These are phyloP conservation scores for Termitomyces sp. DNA, from an alignment of 768 basidiomycete species.

Conservation along the genomic window DNA sequence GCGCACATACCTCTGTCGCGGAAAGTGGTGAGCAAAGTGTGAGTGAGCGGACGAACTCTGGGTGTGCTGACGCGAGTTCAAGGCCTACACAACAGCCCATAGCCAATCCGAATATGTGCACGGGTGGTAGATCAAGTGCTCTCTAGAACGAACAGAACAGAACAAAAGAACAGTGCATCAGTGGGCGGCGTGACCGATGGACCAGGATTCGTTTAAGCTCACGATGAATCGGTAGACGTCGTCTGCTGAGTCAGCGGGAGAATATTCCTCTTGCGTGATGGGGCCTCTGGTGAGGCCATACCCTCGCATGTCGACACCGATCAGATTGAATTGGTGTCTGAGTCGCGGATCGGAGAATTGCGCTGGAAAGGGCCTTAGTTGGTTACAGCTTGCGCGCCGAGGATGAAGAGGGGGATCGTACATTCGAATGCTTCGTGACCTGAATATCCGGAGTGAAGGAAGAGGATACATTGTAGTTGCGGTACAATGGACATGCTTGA, in stretches of 20 bases:
- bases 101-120: conserved; percentile 22
- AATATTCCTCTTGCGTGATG: conserved; percentile 13
- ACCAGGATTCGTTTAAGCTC: neutral
- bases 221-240: conserved; percentile 23
- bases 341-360: conserved; percentile 21
- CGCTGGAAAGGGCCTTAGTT: conserved; percentile 4
- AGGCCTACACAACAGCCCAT: conserved; percentile 21
- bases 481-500: conserved; percentile 13
- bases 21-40: conserved; percentile 21
- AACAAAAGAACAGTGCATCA: neutral
- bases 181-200: neutral
- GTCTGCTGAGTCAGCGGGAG: conserved; percentile 19
- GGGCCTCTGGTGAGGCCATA: conserved; percentile 19
- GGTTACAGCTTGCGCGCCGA: too few species aligned
- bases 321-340: conserved; percentile 21
- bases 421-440: conserved; percentile 18
- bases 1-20: conserved; percentile 18
- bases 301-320: conserved; percentile 21
- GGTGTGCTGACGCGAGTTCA: conserved; percentile 17
- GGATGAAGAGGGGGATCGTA: neutral
- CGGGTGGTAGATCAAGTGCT: conserved; percentile 19
- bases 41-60: conserved; percentile 18
- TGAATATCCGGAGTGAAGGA: conserved; percentile 16
- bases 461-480: conserved; percentile 15
- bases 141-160: conserved; percentile 14